Conservation (phyloP, 1,284 basidiomycete genomes). For the Coniferiporia sulphurascens region DNA sequence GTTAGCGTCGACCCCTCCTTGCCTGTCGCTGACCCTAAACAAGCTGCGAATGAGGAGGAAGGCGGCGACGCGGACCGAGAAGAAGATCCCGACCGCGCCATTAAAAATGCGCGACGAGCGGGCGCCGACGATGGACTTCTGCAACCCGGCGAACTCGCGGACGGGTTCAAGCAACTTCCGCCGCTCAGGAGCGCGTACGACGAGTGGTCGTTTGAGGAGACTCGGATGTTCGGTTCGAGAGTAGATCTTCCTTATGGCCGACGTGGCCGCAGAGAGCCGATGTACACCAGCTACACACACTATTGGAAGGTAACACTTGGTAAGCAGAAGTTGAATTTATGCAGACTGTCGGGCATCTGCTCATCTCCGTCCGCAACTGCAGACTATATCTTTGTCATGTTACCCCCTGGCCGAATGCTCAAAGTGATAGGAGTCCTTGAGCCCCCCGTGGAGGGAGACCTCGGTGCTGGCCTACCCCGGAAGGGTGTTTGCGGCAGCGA, state of each 20-base stretch:
- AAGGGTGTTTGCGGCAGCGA: slow-evolving; percentile 81
- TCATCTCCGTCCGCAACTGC: slow-evolving; percentile 15
- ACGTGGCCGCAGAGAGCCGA: slow-evolving; percentile 63
- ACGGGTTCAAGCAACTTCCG: slow-evolving; percentile 40
- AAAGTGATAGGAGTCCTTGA: slow-evolving; percentile 57
- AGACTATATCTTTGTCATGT: slow-evolving; percentile 86
- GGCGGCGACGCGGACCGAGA: slow-evolving; percentile 33
- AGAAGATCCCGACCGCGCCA: slow-evolving; percentile 64
- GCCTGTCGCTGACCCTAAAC: slow-evolving; percentile 27
- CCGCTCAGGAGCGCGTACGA: slow-evolving; percentile 57
- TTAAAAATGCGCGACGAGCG: slow-evolving; percentile 73
- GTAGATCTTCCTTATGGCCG: slow-evolving; percentile 35
- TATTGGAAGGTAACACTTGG: slow-evolving; percentile 80
- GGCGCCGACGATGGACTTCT: slow-evolving; percentile 68
- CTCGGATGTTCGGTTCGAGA: slow-evolving; percentile 48
- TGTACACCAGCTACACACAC: slow-evolving; percentile 77
- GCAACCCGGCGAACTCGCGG: slow-evolving; percentile 52
- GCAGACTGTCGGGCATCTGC: background rate
- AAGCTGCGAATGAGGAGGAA: slow-evolving; percentile 39
- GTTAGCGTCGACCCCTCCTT: slow-evolving; percentile 65
- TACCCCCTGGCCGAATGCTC: slow-evolving; percentile 37
- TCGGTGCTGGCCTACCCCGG: slow-evolving; percentile 76
- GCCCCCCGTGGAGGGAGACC: slow-evolving; percentile 57
- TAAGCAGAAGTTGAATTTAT: slow-evolving; percentile 29
- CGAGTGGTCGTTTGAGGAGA: slow-evolving; percentile 22